phyloP scores from a whole-genome alignment of 768 basidiomycete genomes.

The Mycena polygramma region DNA sequence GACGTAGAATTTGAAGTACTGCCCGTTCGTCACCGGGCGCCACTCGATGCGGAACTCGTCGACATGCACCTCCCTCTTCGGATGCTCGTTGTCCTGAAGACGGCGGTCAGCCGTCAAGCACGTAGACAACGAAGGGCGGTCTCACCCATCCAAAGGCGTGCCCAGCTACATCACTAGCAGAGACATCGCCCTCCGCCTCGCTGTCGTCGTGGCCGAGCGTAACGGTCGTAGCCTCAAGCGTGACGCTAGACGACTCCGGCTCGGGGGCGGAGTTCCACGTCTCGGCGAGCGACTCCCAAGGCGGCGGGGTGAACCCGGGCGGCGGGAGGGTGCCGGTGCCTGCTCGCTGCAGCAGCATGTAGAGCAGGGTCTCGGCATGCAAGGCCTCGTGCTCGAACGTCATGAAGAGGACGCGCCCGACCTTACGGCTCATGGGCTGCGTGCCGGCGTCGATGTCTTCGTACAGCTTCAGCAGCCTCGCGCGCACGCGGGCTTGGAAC shows the following conservation, averaged over 20 bases:
- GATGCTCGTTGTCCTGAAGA: constrained; percentile 83
- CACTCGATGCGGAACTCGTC: constrained; percentile 82
- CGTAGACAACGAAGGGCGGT: neutral
- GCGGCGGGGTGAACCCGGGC: constrained; percentile 76
- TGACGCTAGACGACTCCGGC: constrained; percentile 60
- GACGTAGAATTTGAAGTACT: constrained; percentile 80
- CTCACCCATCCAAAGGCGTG: constrained; percentile 35
- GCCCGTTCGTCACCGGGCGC: constrained; percentile 89
- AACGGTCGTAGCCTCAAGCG: constrained; percentile 70
- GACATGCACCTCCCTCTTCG: constrained; percentile 71
- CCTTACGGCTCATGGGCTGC: constrained; percentile 68
- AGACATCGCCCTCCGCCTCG: constrained; percentile 73
- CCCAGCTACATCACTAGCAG: constrained; percentile 72
- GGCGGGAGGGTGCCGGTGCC: constrained; percentile 87
- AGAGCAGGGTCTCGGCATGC: constrained; percentile 93
- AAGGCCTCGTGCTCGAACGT: constrained; percentile 91
- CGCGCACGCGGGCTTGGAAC: constrained; percentile 84
- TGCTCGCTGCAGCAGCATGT: constrained; percentile 91
- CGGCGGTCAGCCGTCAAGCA: neutral
- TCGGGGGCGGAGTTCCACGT: constrained; percentile 64
- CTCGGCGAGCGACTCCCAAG: constrained; percentile 69
- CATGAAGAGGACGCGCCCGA: constrained; percentile 90
- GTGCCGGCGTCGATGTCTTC: constrained; percentile 69
- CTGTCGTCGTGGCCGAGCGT: constrained; percentile 86
- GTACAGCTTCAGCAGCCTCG: constrained; percentile 81